Evolutionary conservation across 176 grass and related monocot genomes (phyloP).

Genomic region (Saccharum officinarum): DNA sequence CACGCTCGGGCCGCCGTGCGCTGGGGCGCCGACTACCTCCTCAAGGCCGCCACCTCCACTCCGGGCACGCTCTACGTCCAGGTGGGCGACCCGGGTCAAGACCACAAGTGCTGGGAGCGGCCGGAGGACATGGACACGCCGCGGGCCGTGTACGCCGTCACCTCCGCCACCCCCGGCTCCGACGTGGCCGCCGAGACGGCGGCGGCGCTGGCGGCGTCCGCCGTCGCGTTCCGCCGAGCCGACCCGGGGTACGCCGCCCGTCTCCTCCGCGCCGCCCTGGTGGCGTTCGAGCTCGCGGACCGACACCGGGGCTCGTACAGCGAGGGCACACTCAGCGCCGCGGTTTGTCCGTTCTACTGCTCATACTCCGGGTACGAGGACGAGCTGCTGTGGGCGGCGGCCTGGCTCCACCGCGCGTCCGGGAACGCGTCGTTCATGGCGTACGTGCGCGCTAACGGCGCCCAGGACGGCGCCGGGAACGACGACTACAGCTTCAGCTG

Average conservation of each 20-base stretch:
- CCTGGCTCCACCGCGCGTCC: conserved; percentile 87
- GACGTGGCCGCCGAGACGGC: conserved; percentile 91
- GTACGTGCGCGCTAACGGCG: conserved; percentile 62
- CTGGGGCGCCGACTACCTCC: conserved; percentile 95
- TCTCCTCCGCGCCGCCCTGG: conserved; percentile 50
- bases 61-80: conserved; percentile 69
- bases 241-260: conserved; percentile 59
- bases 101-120: conserved; percentile 87
- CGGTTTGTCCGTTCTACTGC: conserved; percentile 74
- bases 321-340: conserved; percentile 46
- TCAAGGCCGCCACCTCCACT: conserved; percentile 79
- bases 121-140: conserved; percentile 95
- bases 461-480: conserved; percentile 58
- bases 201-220: conserved; percentile 68
- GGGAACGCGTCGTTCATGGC: conserved; percentile 68
- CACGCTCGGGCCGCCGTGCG: conserved; percentile 70
- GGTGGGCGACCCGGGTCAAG: conserved; percentile 73
- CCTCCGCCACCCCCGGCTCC: conserved; percentile 52
- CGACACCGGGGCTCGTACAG: conserved; percentile 72
- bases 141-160: conserved; percentile 64
- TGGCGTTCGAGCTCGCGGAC: conserved; percentile 74
- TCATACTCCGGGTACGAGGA: conserved; percentile 95
- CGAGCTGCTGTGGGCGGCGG: conserved; percentile 87
- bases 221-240: conserved; percentile 69
- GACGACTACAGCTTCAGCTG: conserved; percentile 91